Evolutionary conservation across 495 filamentous ascomycete species (phyloP).

Genomic region (Aspergillus coremiiformis): DNA sequence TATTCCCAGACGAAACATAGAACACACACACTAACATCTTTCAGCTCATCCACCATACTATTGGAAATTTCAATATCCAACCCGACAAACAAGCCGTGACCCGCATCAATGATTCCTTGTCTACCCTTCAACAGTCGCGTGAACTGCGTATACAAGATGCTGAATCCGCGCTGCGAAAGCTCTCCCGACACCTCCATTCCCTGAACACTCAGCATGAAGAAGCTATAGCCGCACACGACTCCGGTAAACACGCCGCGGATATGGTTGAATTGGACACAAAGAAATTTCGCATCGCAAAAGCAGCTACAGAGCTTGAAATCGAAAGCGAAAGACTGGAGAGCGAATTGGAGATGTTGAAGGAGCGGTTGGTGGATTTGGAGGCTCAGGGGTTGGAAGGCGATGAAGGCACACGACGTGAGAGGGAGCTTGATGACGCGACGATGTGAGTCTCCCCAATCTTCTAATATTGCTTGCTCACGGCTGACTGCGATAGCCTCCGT

Average conservation of each 20-base stretch:
- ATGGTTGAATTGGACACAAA: conserved; percentile 83
- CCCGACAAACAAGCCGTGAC: conserved; percentile 78
- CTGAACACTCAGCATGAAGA: conserved; percentile 64
- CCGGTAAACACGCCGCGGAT: conserved; percentile 66
- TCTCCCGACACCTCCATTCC: conserved; percentile 63
- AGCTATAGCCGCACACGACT: conserved; percentile 60
- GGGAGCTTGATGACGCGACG: conserved; percentile 53
- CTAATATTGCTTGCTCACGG: background rate
- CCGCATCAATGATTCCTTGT: conserved; percentile 79
- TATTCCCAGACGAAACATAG: conserved; percentile 1
- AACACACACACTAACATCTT: conserved; percentile 13
- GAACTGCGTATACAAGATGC: conserved; percentile 66
- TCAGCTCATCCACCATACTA: conserved; percentile 82
- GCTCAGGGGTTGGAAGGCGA: conserved; percentile 65
- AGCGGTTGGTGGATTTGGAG: conserved; percentile 72
- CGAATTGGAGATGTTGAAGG: conserved; percentile 70
- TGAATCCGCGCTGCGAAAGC: conserved; percentile 60
- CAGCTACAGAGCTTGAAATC: conserved; percentile 79
- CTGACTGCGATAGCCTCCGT: conserved; percentile 50
- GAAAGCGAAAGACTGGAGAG: conserved; percentile 80
- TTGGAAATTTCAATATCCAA: conserved; percentile 88
- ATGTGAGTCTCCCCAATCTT: conserved; percentile 21
- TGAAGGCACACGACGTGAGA: conserved; percentile 47
- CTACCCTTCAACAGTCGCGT: conserved; percentile 70
- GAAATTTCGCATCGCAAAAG: conserved; percentile 91